Percentiles rank a stretch among this genome's conserved stretches.
These are phyloP conservation scores for Moesziomyces globuligerus DNA, from an alignment of 1,284 basidiomycete genomes.

Conservation along the genomic window DNA sequence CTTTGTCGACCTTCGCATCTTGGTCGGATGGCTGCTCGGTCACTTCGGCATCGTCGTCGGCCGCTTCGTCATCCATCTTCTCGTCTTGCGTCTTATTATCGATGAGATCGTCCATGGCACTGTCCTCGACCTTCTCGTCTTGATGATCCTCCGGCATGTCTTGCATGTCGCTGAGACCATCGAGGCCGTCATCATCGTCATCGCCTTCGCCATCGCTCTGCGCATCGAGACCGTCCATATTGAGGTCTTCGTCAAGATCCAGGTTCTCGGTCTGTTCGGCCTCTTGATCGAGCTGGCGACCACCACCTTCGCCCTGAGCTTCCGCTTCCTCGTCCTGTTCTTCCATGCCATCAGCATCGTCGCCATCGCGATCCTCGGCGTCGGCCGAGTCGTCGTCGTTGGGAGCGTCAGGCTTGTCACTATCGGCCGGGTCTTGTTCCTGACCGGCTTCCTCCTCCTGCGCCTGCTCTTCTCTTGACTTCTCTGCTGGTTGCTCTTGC, in stretches of 20 bases:
- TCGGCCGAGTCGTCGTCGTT: constrained; percentile 37
- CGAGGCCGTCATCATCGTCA: constrained; percentile 71
- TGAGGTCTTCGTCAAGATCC: constrained; percentile 61
- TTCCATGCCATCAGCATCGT: constrained; percentile 54
- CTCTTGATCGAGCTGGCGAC: constrained; percentile 64
- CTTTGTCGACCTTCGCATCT: constrained; percentile 34
- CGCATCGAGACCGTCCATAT: constrained; percentile 50
- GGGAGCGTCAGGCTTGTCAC: constrained; percentile 15
- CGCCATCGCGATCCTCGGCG: constrained; percentile 56
- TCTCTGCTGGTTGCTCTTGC: constrained; percentile 69
- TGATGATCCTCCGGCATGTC: constrained; percentile 69
- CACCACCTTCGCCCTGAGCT: constrained; percentile 68
- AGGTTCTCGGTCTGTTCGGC: constrained; percentile 65
- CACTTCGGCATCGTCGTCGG: constrained; percentile 26
- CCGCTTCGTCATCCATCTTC: constrained; percentile 63
- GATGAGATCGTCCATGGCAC: constrained; percentile 39
- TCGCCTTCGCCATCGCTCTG: constrained; percentile 62
- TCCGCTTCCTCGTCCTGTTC: constrained; percentile 63
- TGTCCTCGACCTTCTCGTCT: constrained; percentile 26
- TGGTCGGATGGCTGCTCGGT: constrained; percentile 42
- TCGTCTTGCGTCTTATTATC: constrained; percentile 49
- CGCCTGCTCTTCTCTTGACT: constrained; percentile 69
- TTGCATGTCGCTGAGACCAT: constrained; percentile 76
- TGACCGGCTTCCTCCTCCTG: constrained; percentile 40
- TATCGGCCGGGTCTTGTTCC: constrained; percentile 19